Percentiles rank a stretch among this genome's conserved stretches.
Conservation (phyloP, 768 basidiomycete species). For the Leccinum barrowsii region DNA sequence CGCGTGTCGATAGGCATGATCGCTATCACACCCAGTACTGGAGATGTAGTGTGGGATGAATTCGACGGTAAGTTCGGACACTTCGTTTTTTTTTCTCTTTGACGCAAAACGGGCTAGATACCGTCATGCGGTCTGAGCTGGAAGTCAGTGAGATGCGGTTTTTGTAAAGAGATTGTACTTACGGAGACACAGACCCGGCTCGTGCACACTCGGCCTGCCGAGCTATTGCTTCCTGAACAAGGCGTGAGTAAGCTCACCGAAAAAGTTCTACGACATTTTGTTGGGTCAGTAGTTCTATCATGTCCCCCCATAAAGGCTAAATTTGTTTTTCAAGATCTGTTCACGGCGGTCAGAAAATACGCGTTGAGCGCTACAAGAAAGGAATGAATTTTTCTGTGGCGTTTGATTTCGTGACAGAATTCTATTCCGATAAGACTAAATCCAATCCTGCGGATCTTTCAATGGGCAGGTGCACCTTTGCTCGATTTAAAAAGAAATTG, state of each 20-base stretch:
- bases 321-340: slow-evolving; percentile 32
- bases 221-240: slow-evolving; percentile 63
- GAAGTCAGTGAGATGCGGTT: slow-evolving; percentile 49
- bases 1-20: slow-evolving; percentile 66
- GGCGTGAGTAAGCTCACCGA: slow-evolving; percentile 66
- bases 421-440: slow-evolving; percentile 57
- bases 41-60: slow-evolving; percentile 91
- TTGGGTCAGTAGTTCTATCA: slow-evolving; percentile 44
- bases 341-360: slow-evolving; percentile 41
- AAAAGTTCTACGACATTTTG: slow-evolving; percentile 71
- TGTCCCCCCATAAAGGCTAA: slow-evolving; percentile 7
- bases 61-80: slow-evolving; percentile 58
- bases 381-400: slow-evolving; percentile 63
- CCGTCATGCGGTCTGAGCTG: slow-evolving; percentile 81
- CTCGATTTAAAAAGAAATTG: not conserved
- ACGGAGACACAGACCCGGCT: slow-evolving; percentile 67
- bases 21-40: slow-evolving; percentile 79
- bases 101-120: slow-evolving; percentile 45
- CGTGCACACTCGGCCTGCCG: slow-evolving; percentile 79
- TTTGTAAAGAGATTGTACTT: not conserved
- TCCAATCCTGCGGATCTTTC: slow-evolving; percentile 37
- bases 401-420: slow-evolving; percentile 60
- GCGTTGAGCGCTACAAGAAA: slow-evolving; percentile 60
- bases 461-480: slow-evolving; percentile 11
- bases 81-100: not conserved